Evolutionary conservation across 2,329 filamentous ascomycete genomes (phyloP).

Genomic region (Trichophyton mentagrophytes): DNA sequence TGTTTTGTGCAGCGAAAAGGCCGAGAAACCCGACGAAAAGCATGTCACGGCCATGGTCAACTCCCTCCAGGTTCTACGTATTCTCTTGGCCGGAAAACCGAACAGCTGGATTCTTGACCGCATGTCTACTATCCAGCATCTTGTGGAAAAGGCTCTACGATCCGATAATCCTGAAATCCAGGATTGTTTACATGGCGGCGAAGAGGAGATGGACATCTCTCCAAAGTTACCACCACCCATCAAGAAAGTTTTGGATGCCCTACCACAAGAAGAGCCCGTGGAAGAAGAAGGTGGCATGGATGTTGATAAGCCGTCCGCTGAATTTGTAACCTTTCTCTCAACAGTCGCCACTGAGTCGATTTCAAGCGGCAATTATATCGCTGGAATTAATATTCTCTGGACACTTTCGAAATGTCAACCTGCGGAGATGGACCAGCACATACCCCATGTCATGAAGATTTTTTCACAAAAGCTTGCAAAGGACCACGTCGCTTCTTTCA

Average conservation of each 20-base stretch:
- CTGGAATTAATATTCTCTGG: conserved; percentile 88
- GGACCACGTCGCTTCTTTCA: conserved; percentile 72
- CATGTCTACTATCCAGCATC: conserved; percentile 65
- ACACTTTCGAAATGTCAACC: conserved; percentile 75
- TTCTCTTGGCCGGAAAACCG: conserved; percentile 74
- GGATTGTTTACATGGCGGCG: conserved; percentile 69
- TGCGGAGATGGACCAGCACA: conserved; percentile 78
- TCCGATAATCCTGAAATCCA: conserved; percentile 87
- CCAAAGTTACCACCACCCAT: conserved; percentile 62
- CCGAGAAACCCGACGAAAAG: conserved; percentile 69
- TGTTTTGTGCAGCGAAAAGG: conserved; percentile 71
- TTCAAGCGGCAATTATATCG: conserved; percentile 65
- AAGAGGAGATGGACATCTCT: conserved; percentile 56
- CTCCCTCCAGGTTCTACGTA: conserved; percentile 78
- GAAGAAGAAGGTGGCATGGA: conserved; percentile 78
- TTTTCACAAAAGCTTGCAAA: conserved; percentile 83
- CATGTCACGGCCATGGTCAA: conserved; percentile 84
- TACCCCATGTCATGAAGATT: conserved; percentile 78
- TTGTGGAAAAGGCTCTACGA: conserved; percentile 77
- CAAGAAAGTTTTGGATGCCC: conserved; percentile 71
- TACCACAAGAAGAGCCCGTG: conserved; percentile 65
- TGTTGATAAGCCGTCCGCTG: conserved; percentile 61
- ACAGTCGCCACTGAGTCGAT: conserved; percentile 79
- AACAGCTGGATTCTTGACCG: conserved; percentile 83
- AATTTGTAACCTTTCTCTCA: conserved; percentile 75